Base-by-base conservation (phyloP, 768 basidiomycete species). In the Hirschioporus abietinus region DNA sequence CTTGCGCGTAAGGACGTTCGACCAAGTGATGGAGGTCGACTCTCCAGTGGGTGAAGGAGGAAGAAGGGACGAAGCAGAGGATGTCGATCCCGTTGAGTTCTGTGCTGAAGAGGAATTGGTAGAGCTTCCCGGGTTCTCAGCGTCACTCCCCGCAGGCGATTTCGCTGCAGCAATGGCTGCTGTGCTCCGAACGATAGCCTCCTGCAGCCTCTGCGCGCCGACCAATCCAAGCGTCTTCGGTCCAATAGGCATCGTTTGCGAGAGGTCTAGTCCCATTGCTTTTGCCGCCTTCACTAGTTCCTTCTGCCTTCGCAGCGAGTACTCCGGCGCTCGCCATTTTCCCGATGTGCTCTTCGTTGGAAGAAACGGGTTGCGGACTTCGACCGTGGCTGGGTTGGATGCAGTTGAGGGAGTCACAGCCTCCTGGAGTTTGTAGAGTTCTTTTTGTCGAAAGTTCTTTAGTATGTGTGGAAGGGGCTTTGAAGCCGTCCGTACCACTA, bases 231-330 rank as follows among this genome's bases (percentile, higher is more conserved):
- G 69, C 58, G 82, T 74, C 79, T 93, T 93, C 0, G 85, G 86
- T 1, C 92, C 84, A 1, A 87, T 84, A 0, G 92, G 92, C 5
- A 95, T 80, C 7, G 91, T 75, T 52, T 87, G 81, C 42, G 42
- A 6, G 42, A 52, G 42, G 59, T 89, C 73, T 57, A 80, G 79
- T 35, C 82, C 83, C 24, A 79, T 77, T 25, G 76, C 76, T 67
- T 84, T 84, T 3, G 93, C 93, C 63, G 82, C 82, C 78, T 92
- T 93, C 62, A 93, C 79, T 36, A 95, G 80, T 58, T 91, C 89
- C 12, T 90, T 90, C 75, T 95, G 92, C 35, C 86, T 85, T 23
- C 93, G 85, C 26, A 90, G 76, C 5, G 92, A 93, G 70, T 90
- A 88, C 68, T 83, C 84, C 12, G 92, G 82, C 0, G 87, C 85